These are phyloP conservation scores for Arthonia radiata DNA, from an alignment of 495 filamentous ascomycete genomes.

Conservation along the genomic window DNA sequence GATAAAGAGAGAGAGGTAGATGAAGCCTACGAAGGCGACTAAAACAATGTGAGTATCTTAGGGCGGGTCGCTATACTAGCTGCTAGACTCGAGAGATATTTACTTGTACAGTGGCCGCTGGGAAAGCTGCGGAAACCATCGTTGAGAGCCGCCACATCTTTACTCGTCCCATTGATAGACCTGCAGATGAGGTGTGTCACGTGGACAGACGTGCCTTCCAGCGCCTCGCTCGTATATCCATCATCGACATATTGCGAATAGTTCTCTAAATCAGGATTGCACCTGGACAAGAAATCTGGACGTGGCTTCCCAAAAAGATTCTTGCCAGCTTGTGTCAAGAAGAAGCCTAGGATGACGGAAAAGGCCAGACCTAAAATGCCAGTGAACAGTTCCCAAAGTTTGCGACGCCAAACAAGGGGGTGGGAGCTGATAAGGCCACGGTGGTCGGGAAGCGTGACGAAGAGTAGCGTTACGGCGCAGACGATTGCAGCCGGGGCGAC, in stretches of 20 bases:
- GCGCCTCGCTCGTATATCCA: no score
- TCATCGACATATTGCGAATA: conserved; percentile 22
- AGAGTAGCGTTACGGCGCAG: conserved; percentile 37
- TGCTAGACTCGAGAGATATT: conserved; percentile 7
- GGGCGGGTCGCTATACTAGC: conserved; percentile 1
- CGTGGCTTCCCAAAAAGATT: conserved; percentile 69
- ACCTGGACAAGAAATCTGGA: conserved; percentile 50
- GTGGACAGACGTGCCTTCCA: no score
- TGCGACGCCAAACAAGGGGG: conserved; percentile 18
- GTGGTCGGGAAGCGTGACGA: conserved; percentile 43
- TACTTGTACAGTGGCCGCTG: conserved; percentile 43
- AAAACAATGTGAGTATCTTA: conserved; percentile 13
- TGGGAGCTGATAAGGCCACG: no score
- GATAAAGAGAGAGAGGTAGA: conserved; percentile 54
- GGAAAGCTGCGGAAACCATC: conserved; percentile 79
- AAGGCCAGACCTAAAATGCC: no score
- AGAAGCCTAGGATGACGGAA: no score
- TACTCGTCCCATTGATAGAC: no score
- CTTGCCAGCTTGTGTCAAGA: no score
- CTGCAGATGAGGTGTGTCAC: no score
- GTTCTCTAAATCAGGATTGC: conserved; percentile 37
- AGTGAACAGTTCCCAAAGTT: conserved; percentile 69
- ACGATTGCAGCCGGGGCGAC: conserved; percentile 39
- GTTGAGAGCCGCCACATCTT: no score
- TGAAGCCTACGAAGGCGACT: conserved; percentile 44